A percentile compares a stretch with the other conserved stretches of the same genome.
phyloP scores from a whole-genome alignment of 2,329 filamentous ascomycete species.

The Nemania bipapillata region DNA sequence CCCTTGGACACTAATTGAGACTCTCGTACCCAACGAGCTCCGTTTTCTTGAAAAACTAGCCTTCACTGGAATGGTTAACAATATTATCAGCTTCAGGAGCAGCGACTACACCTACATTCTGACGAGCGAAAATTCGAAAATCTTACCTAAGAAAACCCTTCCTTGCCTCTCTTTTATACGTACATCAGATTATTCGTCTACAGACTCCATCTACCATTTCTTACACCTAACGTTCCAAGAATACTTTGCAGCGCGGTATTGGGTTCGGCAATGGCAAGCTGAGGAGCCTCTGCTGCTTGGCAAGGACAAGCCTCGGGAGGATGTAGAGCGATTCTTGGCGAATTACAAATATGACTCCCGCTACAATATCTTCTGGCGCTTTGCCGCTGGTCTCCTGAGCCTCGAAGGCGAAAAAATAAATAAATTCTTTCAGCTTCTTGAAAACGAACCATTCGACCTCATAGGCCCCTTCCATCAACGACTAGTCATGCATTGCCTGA shows the following conservation, averaged over 20 bases:
- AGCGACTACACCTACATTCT: conserved; percentile 41
- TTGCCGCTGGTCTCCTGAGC: conserved; percentile 55
- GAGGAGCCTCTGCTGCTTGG: conserved; percentile 33
- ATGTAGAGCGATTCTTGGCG: conserved; percentile 46
- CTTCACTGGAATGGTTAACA: conserved; percentile 52
- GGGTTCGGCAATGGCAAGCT: conserved; percentile 50
- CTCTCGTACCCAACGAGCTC: conserved; percentile 45
- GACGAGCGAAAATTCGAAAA: background rate
- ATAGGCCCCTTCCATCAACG: background rate
- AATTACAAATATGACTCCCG: conserved; percentile 54
- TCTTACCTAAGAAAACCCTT: background rate
- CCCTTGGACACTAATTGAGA: too few relatives aligned
- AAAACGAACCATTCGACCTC: conserved; percentile 50
- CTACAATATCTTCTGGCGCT: conserved; percentile 58
- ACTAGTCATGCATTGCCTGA: background rate
- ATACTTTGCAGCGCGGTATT: conserved; percentile 57
- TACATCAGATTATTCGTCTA: conserved; percentile 45
- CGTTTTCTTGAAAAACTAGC: conserved; percentile 47
- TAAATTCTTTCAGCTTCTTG: conserved; percentile 50
- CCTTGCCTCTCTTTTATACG: conserved; percentile 54
- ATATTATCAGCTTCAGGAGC: conserved; percentile 51
- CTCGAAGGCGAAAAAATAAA: conserved; percentile 22
- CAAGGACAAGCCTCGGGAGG: conserved; percentile 1
- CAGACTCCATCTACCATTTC: conserved; percentile 54
- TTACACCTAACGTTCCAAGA: conserved; percentile 58